A percentile compares a stretch with the other conserved stretches of the same genome.
Conservation (phyloP, 2,329 filamentous ascomycete species). For the Canariomyces notabilis region DNA sequence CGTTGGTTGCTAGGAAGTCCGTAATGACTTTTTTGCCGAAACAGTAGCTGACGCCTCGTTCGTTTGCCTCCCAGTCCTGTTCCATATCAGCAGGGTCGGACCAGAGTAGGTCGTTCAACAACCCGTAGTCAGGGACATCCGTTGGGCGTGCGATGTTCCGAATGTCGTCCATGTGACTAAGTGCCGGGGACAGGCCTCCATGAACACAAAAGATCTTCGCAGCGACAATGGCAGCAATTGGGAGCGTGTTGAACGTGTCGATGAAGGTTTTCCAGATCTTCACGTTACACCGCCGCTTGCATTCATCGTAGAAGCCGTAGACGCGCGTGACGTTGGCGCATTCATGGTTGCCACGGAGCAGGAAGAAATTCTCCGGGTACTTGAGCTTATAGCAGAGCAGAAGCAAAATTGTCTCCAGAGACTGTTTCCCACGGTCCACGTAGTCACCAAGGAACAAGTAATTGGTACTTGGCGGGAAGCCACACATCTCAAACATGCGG, state of each 20-base stretch:
- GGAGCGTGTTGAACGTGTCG: conserved; percentile 92
- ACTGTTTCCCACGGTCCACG: conserved; percentile 94
- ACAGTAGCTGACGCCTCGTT: conserved; percentile 94
- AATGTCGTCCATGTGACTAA: conserved; percentile 98
- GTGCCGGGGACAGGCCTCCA: conserved; percentile 83
- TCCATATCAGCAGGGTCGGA: conserved; percentile 98
- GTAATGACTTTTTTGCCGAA: conserved; percentile 98
- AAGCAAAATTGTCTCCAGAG: conserved; percentile 87
- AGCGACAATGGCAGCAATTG: conserved; percentile 93
- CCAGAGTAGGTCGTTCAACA: conserved; percentile 94
- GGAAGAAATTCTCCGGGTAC: conserved; percentile 95
- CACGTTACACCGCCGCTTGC: conserved; percentile 91
- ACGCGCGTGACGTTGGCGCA: conserved; percentile 94
- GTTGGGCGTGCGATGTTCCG: conserved; percentile 92
- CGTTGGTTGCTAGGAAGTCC: conserved; percentile 88
- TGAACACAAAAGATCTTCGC: conserved; percentile 98
- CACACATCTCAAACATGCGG: conserved; percentile 97
- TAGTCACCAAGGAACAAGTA: conserved; percentile 95
- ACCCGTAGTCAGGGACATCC: conserved; percentile 92
- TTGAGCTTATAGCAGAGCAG: conserved; percentile 96
- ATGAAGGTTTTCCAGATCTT: conserved; percentile 99
- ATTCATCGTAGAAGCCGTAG: conserved; percentile 97
- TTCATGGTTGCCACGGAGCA: conserved; percentile 91
- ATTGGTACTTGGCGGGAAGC: conserved; percentile 86
- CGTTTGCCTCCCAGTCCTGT: conserved; percentile 95